phyloP scores from a whole-genome alignment of 106 monocot genomes.

The Chionographis japonica region DNA sequence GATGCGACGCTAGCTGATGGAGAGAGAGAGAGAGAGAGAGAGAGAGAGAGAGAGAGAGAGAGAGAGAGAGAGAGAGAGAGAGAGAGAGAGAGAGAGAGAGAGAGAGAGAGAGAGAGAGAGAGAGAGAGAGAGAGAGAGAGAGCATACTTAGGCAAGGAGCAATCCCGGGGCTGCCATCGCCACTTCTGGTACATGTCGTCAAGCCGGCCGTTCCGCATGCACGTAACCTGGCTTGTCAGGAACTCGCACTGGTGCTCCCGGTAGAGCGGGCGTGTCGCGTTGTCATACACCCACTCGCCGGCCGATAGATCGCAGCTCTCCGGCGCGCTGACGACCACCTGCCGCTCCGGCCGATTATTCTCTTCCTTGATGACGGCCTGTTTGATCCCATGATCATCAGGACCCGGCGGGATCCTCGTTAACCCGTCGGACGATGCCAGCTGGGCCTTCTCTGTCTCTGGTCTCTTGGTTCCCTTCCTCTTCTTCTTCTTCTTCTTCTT shows the following conservation, averaged over 20 bases:
- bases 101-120: no score
- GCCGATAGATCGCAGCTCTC: slow-evolving; percentile 51
- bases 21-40: no score
- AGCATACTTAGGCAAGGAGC: slow-evolving; percentile 44
- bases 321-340: slow-evolving; percentile 15
- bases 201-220: slow-evolving; percentile 53
- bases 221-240: slow-evolving; percentile 60
- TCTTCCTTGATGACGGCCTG: not conserved
- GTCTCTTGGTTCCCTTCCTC: not conserved
- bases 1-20: not conserved
- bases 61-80: not conserved
- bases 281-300: slow-evolving; percentile 60
- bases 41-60: no score
- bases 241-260: slow-evolving; percentile 53
- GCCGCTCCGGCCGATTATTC: slow-evolving; percentile 3
- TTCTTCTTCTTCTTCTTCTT: not conserved
- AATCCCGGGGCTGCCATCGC: slow-evolving; percentile 65
- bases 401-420: not conserved
- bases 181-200: slow-evolving; percentile 76
- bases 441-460: no score
- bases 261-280: slow-evolving; percentile 50
- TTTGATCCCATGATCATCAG: not conserved
- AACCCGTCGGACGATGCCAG: no score
- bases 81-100: no score
- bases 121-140: not conserved